Conservation (phyloP, 2,329 filamentous ascomycete genomes). For the Aspergillus caelatus region DNA sequence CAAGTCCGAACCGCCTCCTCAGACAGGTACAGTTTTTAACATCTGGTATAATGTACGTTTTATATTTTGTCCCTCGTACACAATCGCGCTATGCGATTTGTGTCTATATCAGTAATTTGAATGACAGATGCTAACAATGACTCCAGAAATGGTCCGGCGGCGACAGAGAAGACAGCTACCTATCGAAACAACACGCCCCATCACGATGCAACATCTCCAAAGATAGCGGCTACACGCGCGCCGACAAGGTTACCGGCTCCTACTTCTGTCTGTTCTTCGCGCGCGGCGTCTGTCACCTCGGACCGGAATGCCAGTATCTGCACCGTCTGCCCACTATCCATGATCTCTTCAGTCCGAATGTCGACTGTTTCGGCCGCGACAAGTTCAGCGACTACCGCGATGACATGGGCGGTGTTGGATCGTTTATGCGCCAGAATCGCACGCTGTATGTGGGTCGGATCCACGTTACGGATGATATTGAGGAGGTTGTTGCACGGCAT, state of each 20-base stretch:
- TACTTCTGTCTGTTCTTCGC: conserved; percentile 95
- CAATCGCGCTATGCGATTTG: background rate
- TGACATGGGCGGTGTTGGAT: conserved; percentile 96
- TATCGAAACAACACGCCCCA: conserved; percentile 78
- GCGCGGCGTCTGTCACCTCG: conserved; percentile 75
- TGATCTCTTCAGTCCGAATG: conserved; percentile 89
- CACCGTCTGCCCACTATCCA: conserved; percentile 84
- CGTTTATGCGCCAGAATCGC: conserved; percentile 89
- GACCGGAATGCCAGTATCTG: conserved; percentile 90
- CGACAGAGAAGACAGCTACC: conserved; percentile 88
- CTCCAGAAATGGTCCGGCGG: conserved; percentile 83
- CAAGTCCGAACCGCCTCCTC: conserved; percentile 81
- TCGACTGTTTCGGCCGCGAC: conserved; percentile 93
- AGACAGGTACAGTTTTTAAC: conserved; percentile 95
- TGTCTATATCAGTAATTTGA: background rate
- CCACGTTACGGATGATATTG: conserved; percentile 94
- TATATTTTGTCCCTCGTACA: background rate
- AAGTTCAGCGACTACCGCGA: conserved; percentile 92
- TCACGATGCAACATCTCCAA: conserved; percentile 83
- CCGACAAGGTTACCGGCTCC: conserved; percentile 74
- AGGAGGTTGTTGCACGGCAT: conserved; percentile 91
- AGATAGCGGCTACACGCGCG: conserved; percentile 78
- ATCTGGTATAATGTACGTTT: conserved; percentile 80
- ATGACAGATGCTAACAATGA: background rate
- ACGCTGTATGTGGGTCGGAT: conserved; percentile 93